Conservation (phyloP, 2,329 filamentous ascomycete species). For the Colletotrichum simmondsii region DNA sequence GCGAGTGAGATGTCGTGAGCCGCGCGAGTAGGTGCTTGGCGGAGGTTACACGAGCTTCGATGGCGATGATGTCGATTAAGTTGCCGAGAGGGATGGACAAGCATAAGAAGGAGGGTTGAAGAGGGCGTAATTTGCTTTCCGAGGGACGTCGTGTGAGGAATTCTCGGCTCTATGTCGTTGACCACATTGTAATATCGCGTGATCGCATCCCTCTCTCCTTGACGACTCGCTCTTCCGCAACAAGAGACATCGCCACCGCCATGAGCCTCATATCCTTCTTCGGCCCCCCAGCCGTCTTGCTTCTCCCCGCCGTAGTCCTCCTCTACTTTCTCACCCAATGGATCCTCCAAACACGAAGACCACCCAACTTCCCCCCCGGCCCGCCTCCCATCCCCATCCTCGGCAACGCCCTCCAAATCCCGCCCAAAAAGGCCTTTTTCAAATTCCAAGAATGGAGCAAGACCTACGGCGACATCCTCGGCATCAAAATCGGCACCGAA, state of each 20-base stretch:
- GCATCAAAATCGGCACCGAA: slow-evolving; percentile 42
- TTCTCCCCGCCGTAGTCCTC: neutral
- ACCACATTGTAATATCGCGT: neutral
- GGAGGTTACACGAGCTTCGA: neutral
- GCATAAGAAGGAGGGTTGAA: neutral
- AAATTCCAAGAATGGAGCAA: slow-evolving; percentile 45
- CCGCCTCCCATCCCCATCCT: slow-evolving; percentile 37
- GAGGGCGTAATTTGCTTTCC: neutral
- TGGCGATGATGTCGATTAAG: neutral
- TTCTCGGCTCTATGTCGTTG: neutral
- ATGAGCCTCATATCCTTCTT: neutral
- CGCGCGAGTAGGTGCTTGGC: neutral
- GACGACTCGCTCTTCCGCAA: neutral
- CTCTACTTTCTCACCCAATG: neutral
- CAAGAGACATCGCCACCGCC: neutral
- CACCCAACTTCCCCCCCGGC: slow-evolving; percentile 37
- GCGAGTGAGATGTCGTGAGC: neutral
- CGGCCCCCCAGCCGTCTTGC: neutral
- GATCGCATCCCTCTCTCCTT: neutral
- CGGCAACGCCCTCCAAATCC: slow-evolving; percentile 42
- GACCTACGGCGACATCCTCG: slow-evolving; percentile 47
- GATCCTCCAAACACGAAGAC: slow-evolving; percentile 10
- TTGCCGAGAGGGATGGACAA: neutral
- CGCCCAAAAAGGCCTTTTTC: slow-evolving; percentile 38
- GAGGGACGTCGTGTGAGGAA: neutral